Conservation (phyloP, 768 basidiomycete species). For the Asterophora lycoperdoides region DNA sequence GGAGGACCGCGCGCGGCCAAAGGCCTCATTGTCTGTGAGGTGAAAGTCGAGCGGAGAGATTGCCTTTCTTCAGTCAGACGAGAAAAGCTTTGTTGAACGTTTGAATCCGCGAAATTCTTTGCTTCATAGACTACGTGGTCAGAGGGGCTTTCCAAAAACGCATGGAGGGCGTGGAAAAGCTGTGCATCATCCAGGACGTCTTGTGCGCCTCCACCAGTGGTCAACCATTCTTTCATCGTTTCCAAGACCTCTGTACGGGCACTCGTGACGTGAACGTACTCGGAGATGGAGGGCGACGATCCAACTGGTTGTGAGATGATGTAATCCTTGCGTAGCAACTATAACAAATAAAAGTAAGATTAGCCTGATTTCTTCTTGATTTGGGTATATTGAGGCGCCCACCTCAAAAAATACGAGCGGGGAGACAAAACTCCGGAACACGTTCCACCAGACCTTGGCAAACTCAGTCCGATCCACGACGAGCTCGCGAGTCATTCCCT, state of each 20-base stretch:
- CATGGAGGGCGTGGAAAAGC: conserved; percentile 51
- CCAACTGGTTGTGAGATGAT: conserved; percentile 44
- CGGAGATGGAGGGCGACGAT: conserved; percentile 37
- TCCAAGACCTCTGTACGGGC: conserved; percentile 61
- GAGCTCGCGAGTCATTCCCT: conserved; percentile 69
- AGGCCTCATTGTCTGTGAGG: conserved; percentile 61
- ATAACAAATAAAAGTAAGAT: conserved; percentile 5
- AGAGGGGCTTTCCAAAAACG: conserved; percentile 54
- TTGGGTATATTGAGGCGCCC: conserved; percentile 16
- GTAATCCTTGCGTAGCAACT: conserved; percentile 79
- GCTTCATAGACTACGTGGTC: conserved; percentile 49
- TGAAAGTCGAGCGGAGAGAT: conserved; percentile 42
- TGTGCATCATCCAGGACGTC: conserved; percentile 71
- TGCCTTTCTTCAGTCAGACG: conserved; percentile 40
- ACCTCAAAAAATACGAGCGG: conserved; percentile 86
- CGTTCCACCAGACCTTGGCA: conserved; percentile 76
- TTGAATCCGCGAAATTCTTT: conserved; percentile 35
- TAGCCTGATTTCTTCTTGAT: background rate
- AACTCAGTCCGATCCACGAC: conserved; percentile 73
- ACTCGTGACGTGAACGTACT: conserved; percentile 46
- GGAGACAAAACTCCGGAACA: conserved; percentile 77
- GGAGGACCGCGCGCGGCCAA: conserved; percentile 20
- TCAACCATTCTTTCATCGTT: conserved; percentile 69
- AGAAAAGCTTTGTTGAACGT: conserved; percentile 45
- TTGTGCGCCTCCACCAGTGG: conserved; percentile 69